Conservation (phyloP, 2,329 filamentous ascomycete species). For the Diaporthe citriasiana region DNA sequence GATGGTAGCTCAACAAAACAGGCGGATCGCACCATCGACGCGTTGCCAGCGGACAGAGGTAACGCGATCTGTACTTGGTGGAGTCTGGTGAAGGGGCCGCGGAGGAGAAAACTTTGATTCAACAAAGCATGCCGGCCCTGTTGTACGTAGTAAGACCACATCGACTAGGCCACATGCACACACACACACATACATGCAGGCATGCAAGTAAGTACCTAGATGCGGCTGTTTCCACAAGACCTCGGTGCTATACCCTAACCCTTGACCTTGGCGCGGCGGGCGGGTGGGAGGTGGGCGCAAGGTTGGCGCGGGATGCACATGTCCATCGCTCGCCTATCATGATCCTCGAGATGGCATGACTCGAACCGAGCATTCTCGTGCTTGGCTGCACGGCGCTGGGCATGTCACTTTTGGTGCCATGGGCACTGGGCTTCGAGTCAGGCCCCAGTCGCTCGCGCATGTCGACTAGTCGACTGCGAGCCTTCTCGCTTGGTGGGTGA, state of each 20-base stretch:
- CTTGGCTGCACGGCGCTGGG: neutral
- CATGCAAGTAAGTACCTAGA: neutral
- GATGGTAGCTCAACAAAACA: conserved; percentile 16
- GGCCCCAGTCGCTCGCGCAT: neutral
- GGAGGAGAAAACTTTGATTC: conserved; percentile 28
- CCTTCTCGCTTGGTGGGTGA: conserved; percentile 9
- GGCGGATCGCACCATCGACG: conserved; percentile 29
- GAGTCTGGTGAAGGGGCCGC: conserved; percentile 3
- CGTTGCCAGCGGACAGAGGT: conserved; percentile 32
- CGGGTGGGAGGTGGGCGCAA: neutral
- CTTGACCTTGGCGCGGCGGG: neutral
- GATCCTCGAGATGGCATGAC: conserved; percentile 21
- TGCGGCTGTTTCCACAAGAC: conserved; percentile 16
- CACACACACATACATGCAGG: neutral
- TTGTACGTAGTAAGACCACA: neutral
- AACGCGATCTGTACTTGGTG: conserved; percentile 32
- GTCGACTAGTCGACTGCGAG: neutral
- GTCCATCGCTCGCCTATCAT: conserved; percentile 25
- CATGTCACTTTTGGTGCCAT: conserved; percentile 16
- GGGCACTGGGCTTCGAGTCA: conserved; percentile 27
- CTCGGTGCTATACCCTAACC: conserved; percentile 19
- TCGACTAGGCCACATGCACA: neutral
- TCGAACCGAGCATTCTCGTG: conserved; percentile 14
- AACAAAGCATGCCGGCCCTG: conserved; percentile 28
- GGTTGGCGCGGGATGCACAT: conserved; percentile 13